Base-by-base conservation (phyloP, 2,329 filamentous ascomycete species). In the Cytospora piceae region DNA sequence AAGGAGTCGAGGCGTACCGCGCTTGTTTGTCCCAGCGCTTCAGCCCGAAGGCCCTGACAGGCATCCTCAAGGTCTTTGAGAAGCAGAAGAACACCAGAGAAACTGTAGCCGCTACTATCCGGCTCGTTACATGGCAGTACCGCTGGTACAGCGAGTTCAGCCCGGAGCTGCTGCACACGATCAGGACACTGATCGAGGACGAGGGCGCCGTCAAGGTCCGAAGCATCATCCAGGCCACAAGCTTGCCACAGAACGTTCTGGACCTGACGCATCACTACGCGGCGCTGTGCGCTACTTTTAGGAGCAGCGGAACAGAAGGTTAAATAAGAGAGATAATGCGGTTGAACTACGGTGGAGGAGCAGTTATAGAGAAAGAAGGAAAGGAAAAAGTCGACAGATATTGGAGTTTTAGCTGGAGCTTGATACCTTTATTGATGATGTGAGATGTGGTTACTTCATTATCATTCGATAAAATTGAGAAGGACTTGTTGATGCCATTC, bases 71-170 rank as follows among this genome's bases (percentile, higher is more conserved):
- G 63, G 84, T 92, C 57, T 93, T 93, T 71, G 91, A 96, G 78
- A 87, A 87, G 74, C 84, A 85, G 66, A 91, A 90, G 73, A 92
- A 92, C 77, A 93, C 92, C 4, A 83, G 93, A 68, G 91, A 93
- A 67, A 92, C 90, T 65, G 85, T 98, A 8, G 90, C 89, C 32
- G 89, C 92, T n/a, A 83, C 97, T 66, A 97, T 99, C 70, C 85
- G 93, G 61, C 82, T 99, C 52, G 92, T 98, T 39, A 95, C 94
- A 15, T 99, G 95, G 95, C 95, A 99, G 80, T 99, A 97, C 79
- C 86, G 95, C 71, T 99, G 95, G 95, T 99, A 99, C 81, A 97
- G 94, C 64, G 95, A 99, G 85, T 99, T 99, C 80, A 97, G 94
- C 22, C 95, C 95, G 0, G 89, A 94, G 70, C 85, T 99, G 53